Percentiles rank a stretch among this genome's conserved stretches.
These are phyloP conservation scores for Cytospora mali DNA, from an alignment of 2,329 filamentous ascomycete species.

Conservation along the genomic window DNA sequence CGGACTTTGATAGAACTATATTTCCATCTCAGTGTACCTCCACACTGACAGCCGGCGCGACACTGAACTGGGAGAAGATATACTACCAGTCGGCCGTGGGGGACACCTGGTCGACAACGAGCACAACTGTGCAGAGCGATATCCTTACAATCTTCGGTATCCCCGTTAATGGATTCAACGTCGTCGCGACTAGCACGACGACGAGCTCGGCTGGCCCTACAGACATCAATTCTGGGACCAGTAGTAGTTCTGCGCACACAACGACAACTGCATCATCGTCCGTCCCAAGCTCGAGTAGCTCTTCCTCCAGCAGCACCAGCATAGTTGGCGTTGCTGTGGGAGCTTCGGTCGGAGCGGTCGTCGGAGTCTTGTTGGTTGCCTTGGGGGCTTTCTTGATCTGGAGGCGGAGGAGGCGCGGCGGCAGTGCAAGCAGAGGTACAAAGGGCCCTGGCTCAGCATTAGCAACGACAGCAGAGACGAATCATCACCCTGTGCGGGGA, in stretches of 20 bases:
- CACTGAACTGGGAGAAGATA: conserved; percentile 2
- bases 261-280: neutral
- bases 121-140: neutral
- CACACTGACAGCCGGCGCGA: conserved; percentile 8
- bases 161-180: conserved; percentile 16
- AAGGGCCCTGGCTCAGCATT: neutral
- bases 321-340: neutral
- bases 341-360: neutral
- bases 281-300: neutral
- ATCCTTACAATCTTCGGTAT: conserved; percentile 6
- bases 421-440: neutral
- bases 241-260: neutral
- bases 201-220: neutral
- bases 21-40: conserved; percentile 22
- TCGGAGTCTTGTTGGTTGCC: neutral
- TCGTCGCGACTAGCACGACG: conserved; percentile 8
- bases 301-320: neutral
- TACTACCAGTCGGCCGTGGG: neutral
- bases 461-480: neutral
- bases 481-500: neutral
- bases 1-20: neutral
- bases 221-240: neutral
- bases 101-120: neutral
- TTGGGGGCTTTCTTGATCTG: neutral
- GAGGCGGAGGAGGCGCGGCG: conserved; percentile 1